phyloP scores from a whole-genome alignment of 2,329 filamentous ascomycete genomes.

The Penicillium sp. region DNA sequence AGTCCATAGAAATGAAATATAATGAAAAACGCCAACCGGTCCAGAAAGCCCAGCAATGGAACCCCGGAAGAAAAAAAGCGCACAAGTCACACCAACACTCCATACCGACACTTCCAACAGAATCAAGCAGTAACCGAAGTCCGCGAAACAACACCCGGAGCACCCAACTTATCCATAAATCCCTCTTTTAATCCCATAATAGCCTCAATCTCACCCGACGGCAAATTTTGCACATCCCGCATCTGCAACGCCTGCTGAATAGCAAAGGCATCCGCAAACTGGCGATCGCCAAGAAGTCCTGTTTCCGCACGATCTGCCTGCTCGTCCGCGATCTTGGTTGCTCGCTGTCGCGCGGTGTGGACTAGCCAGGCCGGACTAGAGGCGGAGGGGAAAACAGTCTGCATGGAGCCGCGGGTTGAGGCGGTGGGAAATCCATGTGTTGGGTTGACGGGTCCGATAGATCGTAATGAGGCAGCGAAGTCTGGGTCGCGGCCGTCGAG shows the following conservation, averaged over 20 bases:
- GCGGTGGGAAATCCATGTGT: slow-evolving; percentile 59
- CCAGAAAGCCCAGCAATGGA: too few relatives aligned
- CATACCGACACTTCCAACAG: neutral
- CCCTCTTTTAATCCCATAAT: slow-evolving; percentile 50
- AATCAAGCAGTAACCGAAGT: slow-evolving; percentile 9
- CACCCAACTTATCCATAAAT: slow-evolving; percentile 45
- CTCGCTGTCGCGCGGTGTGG: slow-evolving; percentile 55
- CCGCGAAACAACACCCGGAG: slow-evolving; percentile 36
- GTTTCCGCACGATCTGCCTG: slow-evolving; percentile 57
- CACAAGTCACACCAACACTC: too few relatives aligned
- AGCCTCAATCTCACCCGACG: slow-evolving; percentile 48
- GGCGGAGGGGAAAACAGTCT: slow-evolving; percentile 41
- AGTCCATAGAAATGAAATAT: too few relatives aligned
- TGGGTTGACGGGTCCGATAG: slow-evolving; percentile 62
- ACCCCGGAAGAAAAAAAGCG: neutral
- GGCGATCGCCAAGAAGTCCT: slow-evolving; percentile 24
- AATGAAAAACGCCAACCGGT: too few relatives aligned
- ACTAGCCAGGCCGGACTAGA: slow-evolving; percentile 61
- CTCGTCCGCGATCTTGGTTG: slow-evolving; percentile 57
- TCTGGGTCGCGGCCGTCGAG: slow-evolving; percentile 65
- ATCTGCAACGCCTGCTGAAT: slow-evolving; percentile 54
- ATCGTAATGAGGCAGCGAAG: slow-evolving; percentile 80
- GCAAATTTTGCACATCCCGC: slow-evolving; percentile 49
- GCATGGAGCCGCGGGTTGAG: slow-evolving; percentile 44
- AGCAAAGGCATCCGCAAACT: slow-evolving; percentile 53